Evolutionary conservation across 495 filamentous ascomycete genomes (phyloP), one percentile per base, ranked within the genome.

Genomic region (Aspergillus cavernicola): DNA sequence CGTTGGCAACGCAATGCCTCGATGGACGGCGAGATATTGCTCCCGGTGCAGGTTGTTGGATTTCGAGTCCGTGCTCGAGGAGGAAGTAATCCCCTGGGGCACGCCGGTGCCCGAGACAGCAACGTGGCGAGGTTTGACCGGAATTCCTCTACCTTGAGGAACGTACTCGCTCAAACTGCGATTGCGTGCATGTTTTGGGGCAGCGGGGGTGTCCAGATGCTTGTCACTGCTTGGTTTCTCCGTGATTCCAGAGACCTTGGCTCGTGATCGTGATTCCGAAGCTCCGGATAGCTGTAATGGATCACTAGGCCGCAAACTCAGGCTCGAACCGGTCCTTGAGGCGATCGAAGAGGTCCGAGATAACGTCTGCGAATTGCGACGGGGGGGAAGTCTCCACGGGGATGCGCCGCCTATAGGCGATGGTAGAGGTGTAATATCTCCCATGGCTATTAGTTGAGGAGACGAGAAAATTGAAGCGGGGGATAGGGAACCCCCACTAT

Each of bases 401-500:
- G 87, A 89, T 38, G 86, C 85, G 7, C 79, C 79, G 52, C 88
- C 74, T 33, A 97, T 79, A 7, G 93, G 93, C 5, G 93, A 97
- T 10, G 93, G 93, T 19, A 98, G 70, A 45, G 93, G 93, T 4
- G 93, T 98, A 52, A 98, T 85, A 62, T 96, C 90, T 33, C 82
- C 81, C 82, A 96, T 85, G 16, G 91, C 88, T 52, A 84, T 83
- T 33, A 95, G 78, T 52, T 85, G 82, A 2, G 91, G 90, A 15
- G 85, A 88, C 5, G 85, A 81, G 16, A 84, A 59, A 19, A 70
- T 45, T 11, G 85, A 86, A 23, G 72, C 77, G 1, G 84, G 84
- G 2, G 85, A 87, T 19, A 81, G 61, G 6, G 83, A 86, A 13
- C 73, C 77, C 3, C 75, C 66, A 55, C 73, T 78, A 16, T 69